These are phyloP conservation scores for Coccomyxa subellipsoidea DNA, from an alignment of 163 green algal species.

Conservation along the genomic window DNA sequence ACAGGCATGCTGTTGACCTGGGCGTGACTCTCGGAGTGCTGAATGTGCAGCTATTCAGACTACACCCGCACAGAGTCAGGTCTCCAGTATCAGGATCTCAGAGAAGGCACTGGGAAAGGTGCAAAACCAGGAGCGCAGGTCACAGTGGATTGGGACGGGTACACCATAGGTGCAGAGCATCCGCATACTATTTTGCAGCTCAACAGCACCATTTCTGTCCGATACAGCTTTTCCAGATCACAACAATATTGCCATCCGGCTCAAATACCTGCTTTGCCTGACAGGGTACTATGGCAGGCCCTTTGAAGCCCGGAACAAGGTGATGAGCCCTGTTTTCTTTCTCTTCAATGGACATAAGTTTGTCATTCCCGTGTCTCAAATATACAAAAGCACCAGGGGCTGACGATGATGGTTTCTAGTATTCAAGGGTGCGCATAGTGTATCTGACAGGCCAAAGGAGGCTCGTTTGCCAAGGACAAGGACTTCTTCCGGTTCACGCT, in stretches of 20 bases:
- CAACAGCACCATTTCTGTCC: background rate
- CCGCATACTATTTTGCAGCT: too few species aligned
- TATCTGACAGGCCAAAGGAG: slow-evolving; percentile 58
- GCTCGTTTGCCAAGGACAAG: slow-evolving; percentile 80
- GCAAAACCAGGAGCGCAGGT: slow-evolving; percentile 49
- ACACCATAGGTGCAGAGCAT: slow-evolving; percentile 76
- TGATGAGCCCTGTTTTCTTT: slow-evolving; percentile 32
- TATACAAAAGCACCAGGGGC: too few species aligned
- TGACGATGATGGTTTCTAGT: too few species aligned
- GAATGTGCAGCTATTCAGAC: slow-evolving; percentile 55
- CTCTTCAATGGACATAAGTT: too few species aligned
- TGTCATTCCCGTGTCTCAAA: too few species aligned
- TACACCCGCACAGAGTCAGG: slow-evolving; percentile 53
- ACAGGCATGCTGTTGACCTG: too few species aligned
- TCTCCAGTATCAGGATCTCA: slow-evolving; percentile 73
- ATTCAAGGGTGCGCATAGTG: background rate
- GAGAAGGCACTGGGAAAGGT: slow-evolving; percentile 36
- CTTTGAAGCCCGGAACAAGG: slow-evolving; percentile 95
- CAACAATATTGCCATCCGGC: too few species aligned
- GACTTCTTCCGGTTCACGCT: slow-evolving; percentile 86
- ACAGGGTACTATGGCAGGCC: slow-evolving; percentile 52
- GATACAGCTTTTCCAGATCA: too few species aligned
- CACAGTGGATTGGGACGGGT: slow-evolving; percentile 81
- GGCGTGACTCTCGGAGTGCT: too few species aligned
- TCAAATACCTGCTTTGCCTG: too few species aligned